Base-by-base conservation (phyloP, 768 basidiomycete genomes). In the Collybia sordida region DNA sequence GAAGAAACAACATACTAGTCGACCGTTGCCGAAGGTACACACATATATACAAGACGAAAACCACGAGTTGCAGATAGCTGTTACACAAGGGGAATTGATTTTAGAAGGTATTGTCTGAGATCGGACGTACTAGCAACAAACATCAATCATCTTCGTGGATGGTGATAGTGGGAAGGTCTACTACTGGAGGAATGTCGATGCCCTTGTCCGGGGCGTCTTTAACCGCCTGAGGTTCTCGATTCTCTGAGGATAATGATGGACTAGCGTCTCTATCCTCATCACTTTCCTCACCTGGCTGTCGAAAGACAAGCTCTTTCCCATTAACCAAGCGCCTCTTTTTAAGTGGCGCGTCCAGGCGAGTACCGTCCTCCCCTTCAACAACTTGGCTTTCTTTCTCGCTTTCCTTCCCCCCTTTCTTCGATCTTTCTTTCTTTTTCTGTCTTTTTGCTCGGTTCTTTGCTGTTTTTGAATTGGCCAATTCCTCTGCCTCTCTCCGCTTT, bases 391-490 rank as follows among this genome's bases (percentile, higher is more conserved):
- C 48, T n/a, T 8, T 55, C 12, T 60, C 62, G 21, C 59, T 66
- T 22, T 55, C 60, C n/a, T 51, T 64, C 41, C 63, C 59, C 34
- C 54, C 59, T 65, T 81, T 71, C 65, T 87, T 85, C 34, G 80
- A 67, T 43, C 82, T 72, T 55, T 80, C 87, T 66, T 95, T 98
- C 75, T 93, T 92, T 77, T 96, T 97, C 67, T 87, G 90, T 39
- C 97, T 74, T 66, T 90, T 98, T 14, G 90, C 90, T 17, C 97
- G 81, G 66, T 99, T 99, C 72, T 94, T 98, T 11, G 92, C 86
- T 0, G 96, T 98, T 73, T 94, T 97, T 2, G 87, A 85, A 40
- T 96, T 86, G 0, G 89, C 83, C 3, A 70, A 60, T 23, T 83
- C 85, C 27, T 90, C 86, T 22, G 85, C 79, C 52, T 86, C 88